Percentiles rank a stretch among this genome's conserved stretches.
These are phyloP conservation scores for Botrytis hyacinthi DNA, from an alignment of 2,329 filamentous ascomycete genomes.

Conservation along the genomic window DNA sequence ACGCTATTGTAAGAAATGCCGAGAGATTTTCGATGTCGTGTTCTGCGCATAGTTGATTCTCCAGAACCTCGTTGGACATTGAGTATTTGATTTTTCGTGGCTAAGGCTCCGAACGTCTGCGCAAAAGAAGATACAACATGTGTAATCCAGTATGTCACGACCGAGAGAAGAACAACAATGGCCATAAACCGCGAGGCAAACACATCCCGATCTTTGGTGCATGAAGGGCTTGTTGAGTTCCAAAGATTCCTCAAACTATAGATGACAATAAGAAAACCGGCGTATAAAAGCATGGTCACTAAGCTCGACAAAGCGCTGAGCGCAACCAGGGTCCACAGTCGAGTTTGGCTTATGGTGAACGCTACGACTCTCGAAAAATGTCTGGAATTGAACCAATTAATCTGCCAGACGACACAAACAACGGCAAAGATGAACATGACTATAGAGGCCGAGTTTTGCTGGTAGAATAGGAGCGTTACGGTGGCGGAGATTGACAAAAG, in stretches of 20 bases:
- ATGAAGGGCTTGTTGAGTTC: neutral
- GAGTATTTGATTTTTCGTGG: neutral
- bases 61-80: too few relatives aligned
- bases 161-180: neutral
- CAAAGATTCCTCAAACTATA: neutral
- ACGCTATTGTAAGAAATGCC: too few relatives aligned
- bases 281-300: too few relatives aligned
- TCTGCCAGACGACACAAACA: neutral
- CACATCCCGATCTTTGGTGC: neutral
- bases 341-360: neutral
- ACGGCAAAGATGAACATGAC: too few relatives aligned
- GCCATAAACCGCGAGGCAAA: neutral
- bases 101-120: neutral
- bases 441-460: too few relatives aligned
- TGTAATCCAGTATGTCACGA: neutral
- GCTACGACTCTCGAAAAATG: neutral
- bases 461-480: too few relatives aligned
- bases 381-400: neutral
- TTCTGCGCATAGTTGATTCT: too few relatives aligned
- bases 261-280: neutral
- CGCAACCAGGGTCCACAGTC: neutral
- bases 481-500: too few relatives aligned
- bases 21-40: too few relatives aligned
- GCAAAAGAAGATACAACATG: neutral
- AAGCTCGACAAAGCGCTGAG: too few relatives aligned